phyloP scores from a whole-genome alignment of 768 basidiomycete genomes.

The Tylopilus intermedius region DNA sequence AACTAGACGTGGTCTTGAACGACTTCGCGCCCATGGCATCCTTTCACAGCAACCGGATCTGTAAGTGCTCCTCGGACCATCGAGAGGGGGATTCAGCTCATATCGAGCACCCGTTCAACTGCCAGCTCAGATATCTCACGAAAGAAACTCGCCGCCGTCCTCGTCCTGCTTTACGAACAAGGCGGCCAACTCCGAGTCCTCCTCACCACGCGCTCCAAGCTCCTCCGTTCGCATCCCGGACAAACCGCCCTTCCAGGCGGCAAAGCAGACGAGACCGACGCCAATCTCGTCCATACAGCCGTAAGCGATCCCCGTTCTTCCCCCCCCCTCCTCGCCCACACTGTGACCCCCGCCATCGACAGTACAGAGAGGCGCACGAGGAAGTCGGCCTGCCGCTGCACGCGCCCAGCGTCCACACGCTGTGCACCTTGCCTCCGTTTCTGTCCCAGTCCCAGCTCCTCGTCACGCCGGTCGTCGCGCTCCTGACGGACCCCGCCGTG shows the following conservation, averaged over 20 bases:
- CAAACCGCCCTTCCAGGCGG: slow-evolving; percentile 85
- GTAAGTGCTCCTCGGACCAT: slow-evolving; percentile 37
- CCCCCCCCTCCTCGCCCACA: no score
- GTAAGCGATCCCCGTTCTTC: slow-evolving; percentile 36
- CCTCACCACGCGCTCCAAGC: slow-evolving; percentile 80
- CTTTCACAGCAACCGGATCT: slow-evolving; percentile 40
- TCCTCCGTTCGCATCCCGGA: slow-evolving; percentile 68
- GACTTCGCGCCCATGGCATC: slow-evolving; percentile 31
- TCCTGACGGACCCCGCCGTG: slow-evolving; percentile 51
- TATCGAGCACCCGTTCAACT: background rate
- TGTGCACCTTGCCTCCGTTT: slow-evolving; percentile 63
- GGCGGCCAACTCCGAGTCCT: slow-evolving; percentile 65
- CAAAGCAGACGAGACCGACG: slow-evolving; percentile 64
- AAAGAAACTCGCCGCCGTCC: slow-evolving; percentile 64
- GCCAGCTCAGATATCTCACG: slow-evolving; percentile 32
- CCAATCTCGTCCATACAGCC: slow-evolving; percentile 62
- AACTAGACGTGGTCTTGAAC: slow-evolving; percentile 33
- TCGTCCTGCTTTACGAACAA: slow-evolving; percentile 76
- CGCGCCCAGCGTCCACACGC: slow-evolving; percentile 51
- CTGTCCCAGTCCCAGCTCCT: slow-evolving; percentile 63
- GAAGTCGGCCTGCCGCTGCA: slow-evolving; percentile 69
- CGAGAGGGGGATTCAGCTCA: no score
- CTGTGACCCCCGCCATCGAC: background rate
- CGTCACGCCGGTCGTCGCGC: slow-evolving; percentile 75
- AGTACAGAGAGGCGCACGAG: slow-evolving; percentile 83